Evolutionary conservation across 73 alveolate species (phyloP), one percentile per base, ranked within the genome.

Genomic region (Paramecium sonneborni): DNA sequence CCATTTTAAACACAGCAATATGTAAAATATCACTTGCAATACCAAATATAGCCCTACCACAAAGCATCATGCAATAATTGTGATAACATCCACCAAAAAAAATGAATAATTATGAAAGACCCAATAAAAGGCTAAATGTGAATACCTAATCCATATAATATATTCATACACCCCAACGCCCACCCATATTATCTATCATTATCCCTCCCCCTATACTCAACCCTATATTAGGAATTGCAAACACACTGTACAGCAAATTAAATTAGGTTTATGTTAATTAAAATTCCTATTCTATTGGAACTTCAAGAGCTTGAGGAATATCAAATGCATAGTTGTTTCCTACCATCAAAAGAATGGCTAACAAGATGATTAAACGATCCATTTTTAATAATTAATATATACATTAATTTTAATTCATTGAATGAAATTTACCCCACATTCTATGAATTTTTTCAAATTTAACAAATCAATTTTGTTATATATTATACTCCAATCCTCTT

Each of bases 311-410:
- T 44, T 79, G 15, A 43, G 90, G 90, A 18, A 79, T 79, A 44
- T 79, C 90, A 23, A 79, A 79, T 2, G 90, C 90, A 79, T 79
- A 79, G n/a, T 79, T 79, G 74, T 79, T 79, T 41, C 90, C 90
- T n/a, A 79, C 90, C 90, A 79, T 79, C 48, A 79, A 24, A 10
- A 79, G 39, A 11, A 79, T 79, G 21, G 90, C 90, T 46, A 79
- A 79, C 26, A 38, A 23, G 26, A 79, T 79, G 34, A 79, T 32
- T 79, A 79, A 24, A 21, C 55, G 69, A 34, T 79, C 72, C 32
- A 79, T 38, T 62, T 15, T 79, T 62, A 28, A 62, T 79, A 18
- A 15, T 79, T 79, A 24, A 62, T 62, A 62, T 32, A 62, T 1
- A 32, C 39, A 62, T 62, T 30, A 62, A 62, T 26, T 62, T 62